phyloP scores from a whole-genome alignment of 257 asterid species.

The Henckelia pumila region DNA sequence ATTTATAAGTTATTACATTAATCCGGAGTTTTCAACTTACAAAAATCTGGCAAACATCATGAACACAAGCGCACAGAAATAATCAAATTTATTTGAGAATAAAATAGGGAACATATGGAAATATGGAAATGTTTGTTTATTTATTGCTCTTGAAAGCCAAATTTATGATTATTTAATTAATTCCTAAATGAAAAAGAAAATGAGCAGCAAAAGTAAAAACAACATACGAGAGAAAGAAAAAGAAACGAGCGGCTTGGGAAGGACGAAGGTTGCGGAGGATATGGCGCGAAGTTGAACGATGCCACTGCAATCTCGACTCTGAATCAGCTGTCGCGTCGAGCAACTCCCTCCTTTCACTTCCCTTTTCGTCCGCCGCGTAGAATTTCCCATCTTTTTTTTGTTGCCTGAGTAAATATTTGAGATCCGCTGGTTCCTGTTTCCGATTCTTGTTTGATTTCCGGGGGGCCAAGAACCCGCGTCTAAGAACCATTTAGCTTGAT shows the following conservation, averaged over 20 bases:
- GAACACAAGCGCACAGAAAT: no score
- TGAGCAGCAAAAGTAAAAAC: neutral
- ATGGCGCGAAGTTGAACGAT: constrained; percentile 50
- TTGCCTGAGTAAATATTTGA: neutral
- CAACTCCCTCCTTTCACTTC: constrained; percentile 15
- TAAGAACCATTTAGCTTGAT: neutral
- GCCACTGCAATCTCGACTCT: constrained; percentile 26
- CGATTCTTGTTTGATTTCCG: neutral
- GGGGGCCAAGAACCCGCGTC: neutral
- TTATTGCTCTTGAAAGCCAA: no score
- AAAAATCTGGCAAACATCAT: no score
- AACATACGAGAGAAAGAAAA: neutral
- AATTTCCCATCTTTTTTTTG: neutral
- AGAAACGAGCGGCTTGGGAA: constrained; percentile 25
- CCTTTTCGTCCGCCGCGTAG: neutral
- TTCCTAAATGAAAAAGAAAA: no score
- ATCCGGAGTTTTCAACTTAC: no score
- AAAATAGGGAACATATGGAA: no score
- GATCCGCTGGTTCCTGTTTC: neutral
- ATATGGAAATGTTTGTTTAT: no score
- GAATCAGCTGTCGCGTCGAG: constrained; percentile 42
- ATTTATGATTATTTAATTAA: no score
- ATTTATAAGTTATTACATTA: no score
- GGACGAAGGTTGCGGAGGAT: constrained; percentile 6
- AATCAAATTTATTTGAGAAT: no score